phyloP scores from a whole-genome alignment of 2,329 filamentous ascomycete species.

The Drechslerella coelobrocha region DNA sequence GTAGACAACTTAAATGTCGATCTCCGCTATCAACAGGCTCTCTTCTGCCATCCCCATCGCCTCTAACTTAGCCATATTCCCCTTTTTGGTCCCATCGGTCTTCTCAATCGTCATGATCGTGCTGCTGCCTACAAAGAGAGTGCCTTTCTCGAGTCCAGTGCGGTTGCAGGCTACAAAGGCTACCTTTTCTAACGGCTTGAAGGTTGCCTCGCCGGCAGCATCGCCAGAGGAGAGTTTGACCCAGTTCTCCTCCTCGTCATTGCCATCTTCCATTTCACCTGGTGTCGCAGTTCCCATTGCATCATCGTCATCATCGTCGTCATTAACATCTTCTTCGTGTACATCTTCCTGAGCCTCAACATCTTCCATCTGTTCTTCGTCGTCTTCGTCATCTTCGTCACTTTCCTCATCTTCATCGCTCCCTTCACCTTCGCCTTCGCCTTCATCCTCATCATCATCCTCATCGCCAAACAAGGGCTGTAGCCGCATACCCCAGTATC shows the following conservation, averaged over 20 bases:
- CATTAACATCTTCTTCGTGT: constrained; percentile 8
- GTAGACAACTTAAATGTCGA: constrained; percentile 46
- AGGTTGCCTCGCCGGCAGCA: not conserved
- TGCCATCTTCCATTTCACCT: constrained; percentile 18
- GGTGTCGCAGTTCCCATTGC: constrained; percentile 3
- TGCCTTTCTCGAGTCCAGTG: constrained; percentile 70
- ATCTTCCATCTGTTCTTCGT: constrained; percentile 15
- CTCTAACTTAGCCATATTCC: constrained; percentile 65
- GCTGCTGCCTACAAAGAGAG: constrained; percentile 76
- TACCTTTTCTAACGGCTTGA: constrained; percentile 62
- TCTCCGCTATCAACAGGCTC: constrained; percentile 65
- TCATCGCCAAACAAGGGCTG: constrained; percentile 69
- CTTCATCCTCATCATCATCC: constrained; percentile 44
- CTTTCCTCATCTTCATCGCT: constrained; percentile 1
- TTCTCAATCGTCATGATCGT: constrained; percentile 71
- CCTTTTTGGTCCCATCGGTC: constrained; percentile 73
- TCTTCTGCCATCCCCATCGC: constrained; percentile 66
- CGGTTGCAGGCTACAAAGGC: constrained; percentile 76
- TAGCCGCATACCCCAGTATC: constrained; percentile 76
- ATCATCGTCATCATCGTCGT: constrained; percentile 10
- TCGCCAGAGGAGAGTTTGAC: constrained; percentile 15
- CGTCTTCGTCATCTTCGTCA: constrained; percentile 1
- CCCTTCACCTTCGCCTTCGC: not conserved
- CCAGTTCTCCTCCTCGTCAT: constrained; percentile 11
- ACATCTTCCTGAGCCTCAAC: constrained; percentile 1